Base-by-base conservation (phyloP, 495 filamentous ascomycete genomes). In the Penicillium nucicola region DNA sequence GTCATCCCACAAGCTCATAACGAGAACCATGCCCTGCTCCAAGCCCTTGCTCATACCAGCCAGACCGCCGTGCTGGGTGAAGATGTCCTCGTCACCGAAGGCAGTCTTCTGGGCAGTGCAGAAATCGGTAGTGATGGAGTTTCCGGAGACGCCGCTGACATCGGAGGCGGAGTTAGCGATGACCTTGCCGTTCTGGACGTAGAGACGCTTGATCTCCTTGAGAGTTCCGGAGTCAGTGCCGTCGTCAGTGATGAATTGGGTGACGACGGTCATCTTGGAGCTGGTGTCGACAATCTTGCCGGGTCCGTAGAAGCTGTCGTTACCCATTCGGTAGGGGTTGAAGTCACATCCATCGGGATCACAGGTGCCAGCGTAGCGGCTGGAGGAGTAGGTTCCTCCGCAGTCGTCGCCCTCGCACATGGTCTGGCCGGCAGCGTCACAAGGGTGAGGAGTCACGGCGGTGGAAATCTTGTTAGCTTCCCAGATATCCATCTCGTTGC, bases 291-390 rank as follows among this genome's bases (percentile, higher is more conserved):
- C 65, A 11, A 66, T 84, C 68, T 69, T 72, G 59, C 77, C 78
- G 19, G 69, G 61, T 39, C 83, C 85, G 70, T 80, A 88, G 79
- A 85, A 90, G 60, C 55, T 59, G 15, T 60, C 76, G 67, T 82
- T 74, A 46, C 85, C 85, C 71, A 79, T 71, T 55, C 80, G 80
- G 79, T 83, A 89, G 13, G 81, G 69, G 82, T 91, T 91, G 81
- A 86, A 88, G 62, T 89, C 86, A 67, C 87, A 91, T 48, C 86
- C 85, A 61, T 84, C 84, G 53, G 87, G 82, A 61, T 92, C 88
- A 62, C 87, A 91, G 46, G 81, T 76, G 42, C 77, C 80, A 33
- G 43, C 66, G 52, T 80, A 79, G 47, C 72, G 71, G 48, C 64
- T 56, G 12, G 32, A n/a, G 35, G 55, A 66, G 57, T 76, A 74